Evolutionary conservation across 805 yeast genomes (phyloP).

Genomic region (Candida sanyiensis): DNA sequence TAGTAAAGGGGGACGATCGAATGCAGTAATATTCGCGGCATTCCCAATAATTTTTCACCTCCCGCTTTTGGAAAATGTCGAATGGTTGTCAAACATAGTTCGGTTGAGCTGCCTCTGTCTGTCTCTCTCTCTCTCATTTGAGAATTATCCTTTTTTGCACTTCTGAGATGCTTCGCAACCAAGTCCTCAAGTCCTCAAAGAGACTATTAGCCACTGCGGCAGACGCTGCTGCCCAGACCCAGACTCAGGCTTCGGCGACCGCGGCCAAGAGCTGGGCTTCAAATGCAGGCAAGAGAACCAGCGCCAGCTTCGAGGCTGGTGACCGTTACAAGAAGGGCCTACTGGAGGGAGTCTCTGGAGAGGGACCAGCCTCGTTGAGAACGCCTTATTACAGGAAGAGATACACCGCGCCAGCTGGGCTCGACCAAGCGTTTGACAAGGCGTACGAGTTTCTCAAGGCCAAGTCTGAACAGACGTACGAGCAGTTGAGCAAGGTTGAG

Average conservation of each 20-base stretch:
- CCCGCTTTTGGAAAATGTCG: too few relatives aligned
- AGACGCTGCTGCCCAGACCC: not conserved
- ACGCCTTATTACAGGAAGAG: conserved; percentile 37
- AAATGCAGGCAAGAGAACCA: conserved; percentile 17
- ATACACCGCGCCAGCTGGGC: conserved; percentile 63
- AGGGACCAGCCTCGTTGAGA: conserved; percentile 51
- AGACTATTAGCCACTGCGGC: conserved; percentile 14
- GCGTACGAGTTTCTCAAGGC: conserved; percentile 56
- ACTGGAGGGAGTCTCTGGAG: conserved; percentile 29
- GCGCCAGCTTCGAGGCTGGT: conserved; percentile 24
- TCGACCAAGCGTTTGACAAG: conserved; percentile 65
- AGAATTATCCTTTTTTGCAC: too few relatives aligned
- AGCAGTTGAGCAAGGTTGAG: conserved; percentile 33
- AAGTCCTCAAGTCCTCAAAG: conserved; percentile 10
- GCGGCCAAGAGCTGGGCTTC: conserved; percentile 31
- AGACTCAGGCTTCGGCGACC: conserved; percentile 12
- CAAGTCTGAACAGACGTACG: conserved; percentile 41
- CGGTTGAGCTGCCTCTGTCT: too few relatives aligned
- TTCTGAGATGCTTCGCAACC: conserved; percentile 11
- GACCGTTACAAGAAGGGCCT: conserved; percentile 25
- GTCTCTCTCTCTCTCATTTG: too few relatives aligned
- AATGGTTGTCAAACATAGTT: too few relatives aligned
- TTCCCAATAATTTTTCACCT: too few relatives aligned
- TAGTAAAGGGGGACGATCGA: too few relatives aligned
- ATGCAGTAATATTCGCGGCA: too few relatives aligned